phyloP scores from a whole-genome alignment of 176 grass and related monocot genomes.

The Eleusine indica region DNA sequence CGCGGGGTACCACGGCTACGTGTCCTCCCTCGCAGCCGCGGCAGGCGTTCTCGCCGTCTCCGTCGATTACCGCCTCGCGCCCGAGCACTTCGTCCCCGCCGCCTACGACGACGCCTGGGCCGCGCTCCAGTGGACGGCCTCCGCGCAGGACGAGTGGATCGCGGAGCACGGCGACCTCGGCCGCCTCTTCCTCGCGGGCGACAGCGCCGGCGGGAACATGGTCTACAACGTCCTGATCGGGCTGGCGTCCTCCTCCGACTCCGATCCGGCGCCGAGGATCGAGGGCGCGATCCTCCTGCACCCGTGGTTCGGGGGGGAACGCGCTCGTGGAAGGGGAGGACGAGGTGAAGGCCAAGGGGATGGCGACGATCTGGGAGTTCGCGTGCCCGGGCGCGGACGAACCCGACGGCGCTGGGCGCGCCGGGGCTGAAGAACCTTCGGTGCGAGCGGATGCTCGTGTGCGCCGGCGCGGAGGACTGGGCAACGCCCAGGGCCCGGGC shows the following conservation, averaged over 20 bases:
- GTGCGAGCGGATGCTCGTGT: constrained; percentile 52
- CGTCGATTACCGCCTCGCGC: constrained; percentile 58
- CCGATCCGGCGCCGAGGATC: constrained; percentile 16
- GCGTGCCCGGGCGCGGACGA: constrained; percentile 47
- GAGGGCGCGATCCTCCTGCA: constrained; percentile 53
- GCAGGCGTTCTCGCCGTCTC: constrained; percentile 49
- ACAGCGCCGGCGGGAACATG: constrained; percentile 73
- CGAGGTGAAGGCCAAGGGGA: neutral
- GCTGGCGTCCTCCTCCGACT: neutral
- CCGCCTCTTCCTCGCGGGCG: constrained; percentile 64
- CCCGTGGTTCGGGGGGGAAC: constrained; percentile 48
- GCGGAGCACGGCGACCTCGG: constrained; percentile 47
- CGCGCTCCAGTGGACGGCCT: constrained; percentile 40
- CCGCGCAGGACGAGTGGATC: constrained; percentile 53
- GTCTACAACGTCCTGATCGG: constrained; percentile 53
- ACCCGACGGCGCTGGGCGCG: constrained; percentile 44
- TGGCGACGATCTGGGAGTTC: constrained; percentile 49
- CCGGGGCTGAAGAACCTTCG: constrained; percentile 34
- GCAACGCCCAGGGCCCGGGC: constrained; percentile 37
- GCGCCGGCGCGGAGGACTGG: constrained; percentile 39
- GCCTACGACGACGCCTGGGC: constrained; percentile 63
- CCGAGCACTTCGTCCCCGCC: constrained; percentile 48
- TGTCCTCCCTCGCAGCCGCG: constrained; percentile 51
- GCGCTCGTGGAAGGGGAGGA: constrained; percentile 33
- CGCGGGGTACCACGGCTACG: constrained; percentile 52